Percentiles rank a stretch among this genome's conserved stretches.
Evolutionary conservation across 768 basidiomycete genomes (phyloP).

Genomic region (Suillus occidentalis): DNA sequence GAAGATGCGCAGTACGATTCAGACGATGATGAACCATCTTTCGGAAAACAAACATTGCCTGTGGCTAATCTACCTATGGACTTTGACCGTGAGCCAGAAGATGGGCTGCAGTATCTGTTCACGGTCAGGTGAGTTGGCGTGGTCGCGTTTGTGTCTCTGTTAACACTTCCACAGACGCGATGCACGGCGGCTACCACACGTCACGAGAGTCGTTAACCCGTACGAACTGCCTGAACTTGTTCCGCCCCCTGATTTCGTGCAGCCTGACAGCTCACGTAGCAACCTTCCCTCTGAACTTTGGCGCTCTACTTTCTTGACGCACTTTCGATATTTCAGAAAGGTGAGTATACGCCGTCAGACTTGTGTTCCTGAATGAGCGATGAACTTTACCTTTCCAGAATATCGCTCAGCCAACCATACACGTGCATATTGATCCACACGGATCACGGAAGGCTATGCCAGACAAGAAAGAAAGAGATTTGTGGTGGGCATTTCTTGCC

Average conservation of each 20-base stretch:
- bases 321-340: slow-evolving; percentile 67
- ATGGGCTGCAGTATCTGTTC: slow-evolving; percentile 82
- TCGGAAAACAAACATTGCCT: slow-evolving; percentile 73
- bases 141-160: slow-evolving; percentile 11
- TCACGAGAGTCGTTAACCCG: slow-evolving; percentile 68
- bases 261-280: slow-evolving; percentile 25
- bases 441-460: slow-evolving; percentile 48
- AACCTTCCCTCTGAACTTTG: slow-evolving; percentile 66
- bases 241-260: slow-evolving; percentile 13
- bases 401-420: slow-evolving; percentile 57
- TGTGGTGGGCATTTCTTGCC: slow-evolving; percentile 78
- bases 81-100: slow-evolving; percentile 62
- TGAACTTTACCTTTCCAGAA: slow-evolving; percentile 48
- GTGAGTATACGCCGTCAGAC: slow-evolving; percentile 22
- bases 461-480: slow-evolving; percentile 68
- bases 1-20: slow-evolving; percentile 44
- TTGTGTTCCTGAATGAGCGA: background rate
- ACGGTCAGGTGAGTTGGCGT: slow-evolving; percentile 60
- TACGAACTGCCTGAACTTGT: slow-evolving; percentile 44
- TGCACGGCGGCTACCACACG: slow-evolving; percentile 60
- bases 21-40: slow-evolving; percentile 60
- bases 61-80: slow-evolving; percentile 77
- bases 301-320: slow-evolving; percentile 54
- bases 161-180: slow-evolving; percentile 54
- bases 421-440: slow-evolving; percentile 16